These are phyloP conservation scores for Phialemonium atrogriseum DNA, from an alignment of 2,329 filamentous ascomycete genomes.

Conservation along the genomic window DNA sequence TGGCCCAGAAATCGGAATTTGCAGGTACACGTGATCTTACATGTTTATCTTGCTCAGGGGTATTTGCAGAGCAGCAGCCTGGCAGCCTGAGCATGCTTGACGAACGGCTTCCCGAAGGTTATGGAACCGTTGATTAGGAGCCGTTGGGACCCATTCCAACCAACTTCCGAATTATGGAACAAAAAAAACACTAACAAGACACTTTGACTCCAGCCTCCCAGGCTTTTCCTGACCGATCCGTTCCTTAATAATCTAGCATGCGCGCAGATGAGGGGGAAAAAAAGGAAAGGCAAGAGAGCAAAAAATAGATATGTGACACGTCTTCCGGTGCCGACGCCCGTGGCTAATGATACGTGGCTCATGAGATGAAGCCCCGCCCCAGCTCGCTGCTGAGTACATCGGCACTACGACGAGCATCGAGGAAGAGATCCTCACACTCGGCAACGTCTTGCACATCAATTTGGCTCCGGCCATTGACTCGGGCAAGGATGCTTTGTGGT, in stretches of 20 bases:
- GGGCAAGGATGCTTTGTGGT: constrained; percentile 66
- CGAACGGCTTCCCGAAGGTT: constrained; percentile 3
- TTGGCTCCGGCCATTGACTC: constrained; percentile 68
- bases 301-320: constrained; percentile 19
- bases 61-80: no score
- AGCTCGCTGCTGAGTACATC: constrained; percentile 56
- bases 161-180: no score
- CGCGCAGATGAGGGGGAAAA: constrained; percentile 1
- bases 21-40: no score
- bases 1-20: constrained; percentile 15
- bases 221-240: constrained; percentile 9
- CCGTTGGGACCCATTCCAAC: background rate
- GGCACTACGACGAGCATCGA: constrained; percentile 74
- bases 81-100: no score
- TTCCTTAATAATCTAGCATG: constrained; percentile 7
- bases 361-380: constrained; percentile 57
- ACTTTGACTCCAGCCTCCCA: constrained; percentile 16
- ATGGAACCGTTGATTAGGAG: constrained; percentile 3
- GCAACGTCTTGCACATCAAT: constrained; percentile 71
- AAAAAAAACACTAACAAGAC: constrained; percentile 9
- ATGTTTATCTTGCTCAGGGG: constrained; percentile 5
- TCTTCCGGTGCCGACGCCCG: constrained; percentile 7
- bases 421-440: constrained; percentile 77
- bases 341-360: constrained; percentile 16
- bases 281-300: constrained; percentile 1